Evolutionary conservation across 2,329 filamentous ascomycete species (phyloP), one percentile per base, ranked within the genome.

Genomic region (Colletotrichum navitas): DNA sequence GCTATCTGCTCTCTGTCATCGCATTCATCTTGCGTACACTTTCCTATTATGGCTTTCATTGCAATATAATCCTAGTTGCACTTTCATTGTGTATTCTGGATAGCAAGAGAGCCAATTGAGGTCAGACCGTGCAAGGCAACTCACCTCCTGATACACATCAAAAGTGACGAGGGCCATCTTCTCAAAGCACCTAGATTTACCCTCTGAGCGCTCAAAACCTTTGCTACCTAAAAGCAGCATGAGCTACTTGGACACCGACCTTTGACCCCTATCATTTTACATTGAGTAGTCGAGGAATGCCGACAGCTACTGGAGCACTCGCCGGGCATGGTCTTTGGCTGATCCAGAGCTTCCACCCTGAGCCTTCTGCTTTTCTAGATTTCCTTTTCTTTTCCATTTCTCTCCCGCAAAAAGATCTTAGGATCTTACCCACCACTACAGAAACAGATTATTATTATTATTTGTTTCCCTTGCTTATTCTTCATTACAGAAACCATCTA

Each of bases 401-500:
- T 55, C 34, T 41, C 7, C 5, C 16, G 32, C 36, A 29, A 14
- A 39, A 14, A 39, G 47, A 29, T 2, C 24, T 16, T 16, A 36
- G 8, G 18, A 24, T 63, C 18, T 29, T 8, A 7, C 45, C 26
- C 39, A 14, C 29, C 26, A 49, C 24, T 10, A 29, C 18, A 56
- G 5, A n/a, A 26, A 21, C n/a, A 4, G 3, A 0, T n/a, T 47
- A n/a, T n/a, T n/a, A n/a, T n/a, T n/a, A n/a, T 47, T 47, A 34
- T 47, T 49, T 56, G 18, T 24, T n/a, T 18, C 21, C 14, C 51
- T 49, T 54, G 47, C 65, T 63, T 29, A 54, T 32, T 49, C 41
- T 41, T 61, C 18, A 14, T 24, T 43, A 63, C 51, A 68, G 65
- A 43, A 32, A 24, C 65, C 47, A 39, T 26, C 36, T 49, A 49